phyloP scores from a whole-genome alignment of 805 yeast genomes.

The Maudiozyma saulgeensis region DNA sequence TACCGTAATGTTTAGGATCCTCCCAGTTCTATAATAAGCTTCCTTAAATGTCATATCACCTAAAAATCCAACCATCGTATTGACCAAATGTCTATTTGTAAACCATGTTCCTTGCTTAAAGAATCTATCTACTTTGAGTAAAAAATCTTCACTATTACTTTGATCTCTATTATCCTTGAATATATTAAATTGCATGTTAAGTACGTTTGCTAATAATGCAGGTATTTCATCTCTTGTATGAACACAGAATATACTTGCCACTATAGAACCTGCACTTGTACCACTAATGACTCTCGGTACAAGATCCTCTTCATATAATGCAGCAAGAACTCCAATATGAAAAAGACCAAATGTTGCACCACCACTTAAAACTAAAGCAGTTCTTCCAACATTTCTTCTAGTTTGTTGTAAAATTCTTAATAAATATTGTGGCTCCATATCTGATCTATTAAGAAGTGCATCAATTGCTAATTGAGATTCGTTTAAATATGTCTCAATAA shows the following conservation, averaged over 20 bases:
- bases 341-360: slow-evolving; percentile 91
- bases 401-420: slow-evolving; percentile 79
- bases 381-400: slow-evolving; percentile 83
- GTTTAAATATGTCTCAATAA: slow-evolving; percentile 72
- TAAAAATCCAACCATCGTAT: slow-evolving; percentile 65
- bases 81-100: slow-evolving; percentile 60
- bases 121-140: slow-evolving; percentile 46
- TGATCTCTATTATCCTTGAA: slow-evolving; percentile 47
- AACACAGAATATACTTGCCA: slow-evolving; percentile 80
- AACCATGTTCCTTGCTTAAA: slow-evolving; percentile 85
- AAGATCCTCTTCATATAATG: slow-evolving; percentile 61
- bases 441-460: slow-evolving; percentile 21
- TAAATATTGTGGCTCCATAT: slow-evolving; percentile 56
- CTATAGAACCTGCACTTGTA: slow-evolving; percentile 91
- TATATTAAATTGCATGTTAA: slow-evolving; percentile 38
- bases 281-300: slow-evolving; percentile 88
- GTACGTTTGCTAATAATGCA: slow-evolving; percentile 40
- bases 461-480: slow-evolving; percentile 55
- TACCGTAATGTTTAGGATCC: slow-evolving; percentile 87
- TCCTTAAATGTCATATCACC: slow-evolving; percentile 92
- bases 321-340: slow-evolving; percentile 84
- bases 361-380: slow-evolving; percentile 90
- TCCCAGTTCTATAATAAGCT: slow-evolving; percentile 88
- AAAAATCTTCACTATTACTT: slow-evolving; percentile 42
- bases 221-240: slow-evolving; percentile 64